Percentiles rank a stretch among this genome's conserved stretches.
These are phyloP conservation scores for Pichia manshurica DNA, from an alignment of 805 yeast genomes.

Conservation along the genomic window DNA sequence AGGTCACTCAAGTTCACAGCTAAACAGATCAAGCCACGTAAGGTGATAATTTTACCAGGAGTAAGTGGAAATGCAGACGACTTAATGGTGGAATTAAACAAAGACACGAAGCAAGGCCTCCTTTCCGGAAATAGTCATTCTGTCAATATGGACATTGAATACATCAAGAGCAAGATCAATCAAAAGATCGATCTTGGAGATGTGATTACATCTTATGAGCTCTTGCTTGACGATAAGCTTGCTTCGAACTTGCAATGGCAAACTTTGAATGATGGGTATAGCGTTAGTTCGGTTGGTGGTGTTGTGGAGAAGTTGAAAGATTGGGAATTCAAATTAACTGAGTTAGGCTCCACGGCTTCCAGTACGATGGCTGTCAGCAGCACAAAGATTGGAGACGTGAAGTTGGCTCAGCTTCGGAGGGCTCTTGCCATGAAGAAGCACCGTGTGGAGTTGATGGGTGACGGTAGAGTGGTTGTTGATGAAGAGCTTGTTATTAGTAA, in stretches of 20 bases:
- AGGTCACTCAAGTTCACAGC: conserved; percentile 75
- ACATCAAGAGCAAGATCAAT: conserved; percentile 33
- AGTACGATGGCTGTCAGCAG: neutral
- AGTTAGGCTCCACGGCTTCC: conserved; percentile 1
- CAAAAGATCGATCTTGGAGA: conserved; percentile 44
- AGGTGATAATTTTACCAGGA: conserved; percentile 45
- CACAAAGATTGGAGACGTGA: conserved; percentile 69
- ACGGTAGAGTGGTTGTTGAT: conserved; percentile 85
- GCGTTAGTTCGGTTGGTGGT: conserved; percentile 80
- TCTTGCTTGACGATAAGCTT: conserved; percentile 62
- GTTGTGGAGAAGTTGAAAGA: conserved; percentile 32
- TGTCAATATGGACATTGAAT: conserved; percentile 23
- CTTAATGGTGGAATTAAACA: conserved; percentile 19
- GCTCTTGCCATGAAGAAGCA: conserved; percentile 53
- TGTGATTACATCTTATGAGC: conserved; percentile 48
- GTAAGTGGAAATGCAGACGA: conserved; percentile 21
- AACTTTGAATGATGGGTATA: conserved; percentile 68
- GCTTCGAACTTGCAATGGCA: conserved; percentile 74
- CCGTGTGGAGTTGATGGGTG: conserved; percentile 85
- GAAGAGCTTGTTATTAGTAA: conserved; percentile 70
- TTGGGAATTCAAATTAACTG: conserved; percentile 14
- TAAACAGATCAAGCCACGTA: conserved; percentile 72
- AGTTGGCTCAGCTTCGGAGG: conserved; percentile 72
- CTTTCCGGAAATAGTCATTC: conserved; percentile 16
- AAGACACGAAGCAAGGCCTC: conserved; percentile 17